Evolutionary conservation across 1,139 yeast species (phyloP).

Genomic region (Suhomyces guaymorum): DNA sequence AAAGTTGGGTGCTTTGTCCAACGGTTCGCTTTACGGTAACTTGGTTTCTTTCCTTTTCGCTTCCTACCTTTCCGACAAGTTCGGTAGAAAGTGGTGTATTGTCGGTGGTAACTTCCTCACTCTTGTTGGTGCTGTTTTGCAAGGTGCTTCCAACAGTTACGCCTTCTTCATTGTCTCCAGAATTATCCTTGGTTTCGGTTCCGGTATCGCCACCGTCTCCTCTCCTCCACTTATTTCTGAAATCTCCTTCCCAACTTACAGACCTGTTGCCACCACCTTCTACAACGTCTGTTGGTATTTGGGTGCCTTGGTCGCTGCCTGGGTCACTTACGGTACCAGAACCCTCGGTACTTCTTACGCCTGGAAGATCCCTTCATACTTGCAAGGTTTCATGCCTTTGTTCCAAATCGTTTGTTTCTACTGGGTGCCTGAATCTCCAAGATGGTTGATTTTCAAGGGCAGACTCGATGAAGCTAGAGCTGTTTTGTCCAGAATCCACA

Average conservation of each 20-base stretch:
- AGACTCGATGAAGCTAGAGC: conserved; percentile 34
- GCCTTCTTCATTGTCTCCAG: conserved; percentile 40
- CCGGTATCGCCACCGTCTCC: conserved; percentile 36
- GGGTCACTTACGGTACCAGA: conserved; percentile 53
- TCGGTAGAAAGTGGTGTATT: conserved; percentile 41
- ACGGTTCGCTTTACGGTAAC: conserved; percentile 26
- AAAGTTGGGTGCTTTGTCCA: conserved; percentile 23
- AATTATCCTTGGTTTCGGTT: conserved; percentile 46
- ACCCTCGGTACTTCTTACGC: conserved; percentile 28
- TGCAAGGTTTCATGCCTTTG: conserved; percentile 43
- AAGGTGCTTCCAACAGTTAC: conserved; percentile 40
- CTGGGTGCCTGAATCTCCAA: conserved; percentile 50
- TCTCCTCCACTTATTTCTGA: conserved; percentile 46
- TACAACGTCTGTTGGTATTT: conserved; percentile 47
- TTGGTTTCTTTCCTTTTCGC: conserved; percentile 29
- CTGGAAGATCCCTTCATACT: conserved; percentile 50
- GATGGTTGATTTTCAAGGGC: conserved; percentile 43
- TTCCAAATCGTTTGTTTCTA: conserved; percentile 28
- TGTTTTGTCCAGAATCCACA: conserved; percentile 41
- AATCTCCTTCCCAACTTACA: conserved; percentile 47
- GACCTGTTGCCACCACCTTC: conserved; percentile 46
- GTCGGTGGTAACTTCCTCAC: conserved; percentile 15
- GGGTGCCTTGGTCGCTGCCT: conserved; percentile 58
- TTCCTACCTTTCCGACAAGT: conserved; percentile 38
- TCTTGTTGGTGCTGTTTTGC: conserved; percentile 29